phyloP scores from a whole-genome alignment of 139 green algal species.

The Closterium sp. region DNA sequence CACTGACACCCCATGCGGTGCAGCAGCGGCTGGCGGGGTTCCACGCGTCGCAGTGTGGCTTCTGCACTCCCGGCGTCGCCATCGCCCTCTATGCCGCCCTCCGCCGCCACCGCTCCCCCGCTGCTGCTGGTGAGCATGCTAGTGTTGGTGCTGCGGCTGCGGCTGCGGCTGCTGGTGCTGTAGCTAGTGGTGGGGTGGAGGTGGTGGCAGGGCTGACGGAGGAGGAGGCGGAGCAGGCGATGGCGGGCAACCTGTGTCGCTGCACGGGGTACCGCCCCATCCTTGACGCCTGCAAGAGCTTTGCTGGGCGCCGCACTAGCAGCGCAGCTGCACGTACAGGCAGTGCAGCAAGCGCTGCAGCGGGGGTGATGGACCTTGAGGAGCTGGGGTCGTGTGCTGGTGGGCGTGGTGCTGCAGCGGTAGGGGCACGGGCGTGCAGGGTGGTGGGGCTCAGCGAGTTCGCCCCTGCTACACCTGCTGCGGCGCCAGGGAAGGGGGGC shows the following conservation, averaged over 20 bases:
- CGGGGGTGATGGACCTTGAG: not conserved
- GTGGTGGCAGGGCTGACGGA: not conserved
- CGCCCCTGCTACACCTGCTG: no score
- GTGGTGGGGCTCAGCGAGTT: no score
- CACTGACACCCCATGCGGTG: not conserved
- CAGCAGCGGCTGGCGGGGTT: conserved; percentile 40
- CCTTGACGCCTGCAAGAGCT: conserved; percentile 57
- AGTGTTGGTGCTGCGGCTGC: no score
- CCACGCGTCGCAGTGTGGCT: conserved; percentile 72
- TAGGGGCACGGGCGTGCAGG: no score
- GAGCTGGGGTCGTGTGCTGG: no score
- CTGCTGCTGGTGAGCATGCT: no score
- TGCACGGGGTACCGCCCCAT: conserved; percentile 81
- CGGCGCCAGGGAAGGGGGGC: no score
- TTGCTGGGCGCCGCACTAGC: conserved; percentile 7
- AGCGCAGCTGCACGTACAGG: not conserved
- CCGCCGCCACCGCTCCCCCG: not conserved
- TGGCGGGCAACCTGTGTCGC: conserved; percentile 58
- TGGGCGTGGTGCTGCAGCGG: no score
- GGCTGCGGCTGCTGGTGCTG: no score
- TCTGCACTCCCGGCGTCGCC: conserved; percentile 69
- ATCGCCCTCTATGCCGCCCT: conserved; percentile 26
- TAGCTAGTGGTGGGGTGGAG: no score
- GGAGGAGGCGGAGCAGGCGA: conserved; percentile 12
- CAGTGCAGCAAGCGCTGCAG: not conserved